Evolutionary conservation across 202 grass and related monocot species (phyloP), one percentile per base, ranked within the genome.

Genomic region (Cymbopogon flexuosus): DNA sequence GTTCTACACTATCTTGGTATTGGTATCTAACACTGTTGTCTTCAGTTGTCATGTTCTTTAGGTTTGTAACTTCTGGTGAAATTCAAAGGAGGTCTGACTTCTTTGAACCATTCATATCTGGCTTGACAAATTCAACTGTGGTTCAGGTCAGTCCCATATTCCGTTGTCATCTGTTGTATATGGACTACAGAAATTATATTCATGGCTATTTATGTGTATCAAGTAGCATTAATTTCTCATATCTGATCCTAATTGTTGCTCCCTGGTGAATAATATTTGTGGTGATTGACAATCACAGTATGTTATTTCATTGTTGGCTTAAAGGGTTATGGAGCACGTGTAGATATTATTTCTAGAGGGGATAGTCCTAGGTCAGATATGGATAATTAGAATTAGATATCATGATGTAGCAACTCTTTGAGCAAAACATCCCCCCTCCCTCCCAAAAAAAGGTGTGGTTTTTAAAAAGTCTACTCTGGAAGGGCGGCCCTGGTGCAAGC

Each of bases 1-100:
- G 73, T 78, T 74, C 23, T 86, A 36, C 13, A 65, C 33, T 68
- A 22, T 79, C 42, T 47, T 69, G 10, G 43, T 56, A 54, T 18
- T 84, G 18, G 40, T 76, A 68, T 59, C 40, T 79, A 81, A 81
- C 68, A 60, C 41, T 88, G 58, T 72, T 1, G 31, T 82, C 51
- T 72, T 84, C 73, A 99, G 96, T 79, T 84, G 96, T 99, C 63
- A 99, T 99, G 96, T 99, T 99, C 80, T 96, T 99, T 73, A 93
- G 92, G 91, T 99, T 99, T 89, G 84, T 93, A 43, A 91, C 92
- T 77, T 93, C 96, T 70, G 88, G 92, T 72, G 90, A 91, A 83
- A 90, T 99, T 80, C 92, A 93, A 81, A 91, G 81, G 62, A 89
- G 92, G 73, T 78, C 92, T 33, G 92, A 99, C 35, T 99, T 96